Evolutionary conservation across 495 filamentous ascomycete genomes (phyloP), one percentile per base, ranked within the genome.

Genomic region (Chlorociboria aeruginascens): DNA sequence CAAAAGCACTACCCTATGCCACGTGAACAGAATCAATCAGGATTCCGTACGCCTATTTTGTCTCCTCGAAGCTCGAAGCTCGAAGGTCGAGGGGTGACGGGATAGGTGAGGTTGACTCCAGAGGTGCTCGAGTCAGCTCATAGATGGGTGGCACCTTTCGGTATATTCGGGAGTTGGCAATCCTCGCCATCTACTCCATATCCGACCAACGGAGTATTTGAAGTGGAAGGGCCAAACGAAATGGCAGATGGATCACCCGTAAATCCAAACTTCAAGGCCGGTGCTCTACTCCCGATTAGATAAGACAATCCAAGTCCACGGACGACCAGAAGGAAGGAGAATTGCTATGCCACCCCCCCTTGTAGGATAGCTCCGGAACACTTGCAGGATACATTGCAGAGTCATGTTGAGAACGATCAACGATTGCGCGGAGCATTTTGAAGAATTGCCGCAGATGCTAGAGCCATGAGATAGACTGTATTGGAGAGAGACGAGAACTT

Each of bases 131-230:
- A 55, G 32, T 54, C 70, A 32, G 80, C 68, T 40, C 85, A 70
- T 29, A 82, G 70, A 50, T 85, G 79, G 0, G 78, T 81, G 12
- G 67, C 65, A 8, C 70, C 67, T 0, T 69, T 72, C 4, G 79
- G 82, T 32, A 85, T 70, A 61, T 84, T 84, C 34, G 79, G 77
- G 52, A 83, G 79, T 35, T 68, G 67, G 78, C 81, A 85, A 55
- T 83, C 80, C 40, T 79, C 67, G 7, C 77, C 77, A 7, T 67
- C 70, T 38, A 83, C 64, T 9, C 80, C 77, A 53, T 80, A 83
- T 31, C 72, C 81, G 28, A 85, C 61, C 10, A 84, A 66, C 8
- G 73, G 73, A 1, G 69, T 70, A 32, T 74, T 53, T 11, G 63
- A 66, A 1, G 82, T 85, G 31, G 71, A 59, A 32, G 71, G 60